Evolutionary conservation across 148 eudicot species (phyloP), one percentile per base, ranked within the genome.

Genomic region (Chenopodium formosanum): DNA sequence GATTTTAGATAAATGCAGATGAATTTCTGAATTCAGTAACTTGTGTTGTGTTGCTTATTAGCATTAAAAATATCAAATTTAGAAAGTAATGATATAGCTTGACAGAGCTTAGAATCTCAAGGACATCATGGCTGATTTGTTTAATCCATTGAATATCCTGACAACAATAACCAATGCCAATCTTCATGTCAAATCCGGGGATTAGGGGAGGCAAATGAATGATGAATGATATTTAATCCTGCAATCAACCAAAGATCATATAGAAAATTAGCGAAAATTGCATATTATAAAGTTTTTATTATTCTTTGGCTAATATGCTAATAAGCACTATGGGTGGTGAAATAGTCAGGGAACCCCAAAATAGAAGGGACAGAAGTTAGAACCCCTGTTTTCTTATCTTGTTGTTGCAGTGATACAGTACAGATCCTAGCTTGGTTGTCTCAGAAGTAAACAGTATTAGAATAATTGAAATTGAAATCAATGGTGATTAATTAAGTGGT

Each of bases 391-490:
- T 66, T 32, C 50, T 69, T 16, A 67, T 70, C 71, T 46, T 71
- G 7, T 47, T 70, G 84, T 78, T 77, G 73, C 50, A 78, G 23
- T 73, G 20, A 78, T 73, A 56, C 69, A 73, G 60, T 63, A 27
- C 85, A 83, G 74, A 73, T 25, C 74, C 77, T 64, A 20, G 66
- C 47, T 9, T 83, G 82, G 84, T 78, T 77, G 73, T 50, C 68
- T 60, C 46, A 53, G 62, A 77, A 34, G 16, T 69, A 73, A 73
- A 78, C 82, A 83, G 58, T 66, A 73, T 31, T 23, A 32, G 69
- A 63, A 83, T 73, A 63, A 78, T 78, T 78, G 56, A 17, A 63
- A 78, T 78, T 78, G 44, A 17, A 10, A 29, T 46, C 40, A 77
- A 29, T 73, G 50, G 56, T 68, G 31, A 68, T 31, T 23, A 74